phyloP scores from a whole-genome alignment of 2,329 filamentous ascomycete genomes.

The Teratosphaeriaceae sp. region DNA sequence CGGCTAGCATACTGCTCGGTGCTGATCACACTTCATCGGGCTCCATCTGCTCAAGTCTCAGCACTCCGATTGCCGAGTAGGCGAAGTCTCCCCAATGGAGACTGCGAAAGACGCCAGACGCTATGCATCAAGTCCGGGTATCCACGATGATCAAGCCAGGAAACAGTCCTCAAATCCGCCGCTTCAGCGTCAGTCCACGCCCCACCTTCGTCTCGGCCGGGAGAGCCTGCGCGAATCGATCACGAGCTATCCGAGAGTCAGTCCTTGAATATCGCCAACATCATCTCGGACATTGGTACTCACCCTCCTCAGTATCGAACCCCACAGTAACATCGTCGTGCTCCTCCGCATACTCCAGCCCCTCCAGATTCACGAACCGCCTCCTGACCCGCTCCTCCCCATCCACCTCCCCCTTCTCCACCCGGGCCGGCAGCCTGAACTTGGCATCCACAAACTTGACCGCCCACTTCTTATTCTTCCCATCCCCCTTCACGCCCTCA shows the following conservation, averaged over 20 bases:
- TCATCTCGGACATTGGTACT: constrained; percentile 9
- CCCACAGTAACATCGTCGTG: constrained; percentile 84
- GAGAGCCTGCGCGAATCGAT: constrained; percentile 39
- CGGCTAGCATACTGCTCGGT: no score
- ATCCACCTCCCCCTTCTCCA: constrained; percentile 48
- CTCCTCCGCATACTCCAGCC: constrained; percentile 83
- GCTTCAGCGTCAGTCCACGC: constrained; percentile 37
- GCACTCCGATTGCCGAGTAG: no score
- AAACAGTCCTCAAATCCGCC: constrained; percentile 23
- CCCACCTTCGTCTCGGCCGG: constrained; percentile 36
- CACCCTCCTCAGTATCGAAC: constrained; percentile 64
- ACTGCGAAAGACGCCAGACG: background rate
- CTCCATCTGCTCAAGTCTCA: no score
- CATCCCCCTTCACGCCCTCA: constrained; percentile 49
- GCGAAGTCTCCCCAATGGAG: no score
- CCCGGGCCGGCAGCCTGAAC: constrained; percentile 67
- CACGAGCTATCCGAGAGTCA: constrained; percentile 31
- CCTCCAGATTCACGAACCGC: constrained; percentile 76
- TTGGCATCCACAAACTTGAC: constrained; percentile 84
- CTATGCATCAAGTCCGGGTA: background rate
- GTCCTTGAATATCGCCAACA: background rate
- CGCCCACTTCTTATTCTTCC: constrained; percentile 52
- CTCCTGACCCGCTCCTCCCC: constrained; percentile 55
- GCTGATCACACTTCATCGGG: no score
- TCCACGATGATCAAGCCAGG: background rate